Conservation (phyloP, 176 grass and related monocot species). For the Cenchrus fungigraminus region DNA sequence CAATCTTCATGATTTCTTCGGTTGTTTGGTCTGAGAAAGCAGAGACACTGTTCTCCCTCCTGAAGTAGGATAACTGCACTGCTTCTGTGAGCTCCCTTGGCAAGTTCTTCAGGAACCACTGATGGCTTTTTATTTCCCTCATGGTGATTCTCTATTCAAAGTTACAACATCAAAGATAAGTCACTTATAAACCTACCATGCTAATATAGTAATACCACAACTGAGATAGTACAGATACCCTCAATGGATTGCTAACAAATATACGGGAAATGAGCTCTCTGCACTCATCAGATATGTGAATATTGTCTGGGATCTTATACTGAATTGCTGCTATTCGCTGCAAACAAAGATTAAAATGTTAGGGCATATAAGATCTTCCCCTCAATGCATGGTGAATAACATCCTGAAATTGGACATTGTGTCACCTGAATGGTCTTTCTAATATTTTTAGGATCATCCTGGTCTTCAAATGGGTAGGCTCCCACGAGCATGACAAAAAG, state of each 20-base stretch:
- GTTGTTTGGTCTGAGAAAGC: constrained; percentile 51
- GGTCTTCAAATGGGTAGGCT: constrained; percentile 91
- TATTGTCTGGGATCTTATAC: constrained; percentile 81
- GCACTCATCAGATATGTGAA: constrained; percentile 78
- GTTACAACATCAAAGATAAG: neutral
- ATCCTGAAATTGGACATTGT: constrained; percentile 14
- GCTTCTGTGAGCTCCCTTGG: constrained; percentile 61
- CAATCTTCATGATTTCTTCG: constrained; percentile 51
- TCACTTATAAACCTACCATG: neutral
- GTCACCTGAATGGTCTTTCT: constrained; percentile 71
- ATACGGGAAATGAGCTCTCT: constrained; percentile 72
- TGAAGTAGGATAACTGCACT: constrained; percentile 53
- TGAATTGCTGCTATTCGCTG: constrained; percentile 76
- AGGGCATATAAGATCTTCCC: neutral
- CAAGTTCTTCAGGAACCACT: constrained; percentile 76
- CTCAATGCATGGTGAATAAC: neutral
- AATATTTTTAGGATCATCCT: constrained; percentile 87
- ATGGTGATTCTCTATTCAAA: constrained; percentile 64
- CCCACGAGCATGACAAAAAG: constrained; percentile 91
- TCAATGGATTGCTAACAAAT: constrained; percentile 62
- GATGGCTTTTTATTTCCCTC: constrained; percentile 68
- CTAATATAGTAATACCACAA: neutral
- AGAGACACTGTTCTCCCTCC: constrained; percentile 37
- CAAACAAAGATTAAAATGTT: constrained; percentile 42
- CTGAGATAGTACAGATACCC: constrained; percentile 41